Evolutionary conservation across 352 stramenopile species (phyloP).

Genomic region (Phytophthora gonapodyides): DNA sequence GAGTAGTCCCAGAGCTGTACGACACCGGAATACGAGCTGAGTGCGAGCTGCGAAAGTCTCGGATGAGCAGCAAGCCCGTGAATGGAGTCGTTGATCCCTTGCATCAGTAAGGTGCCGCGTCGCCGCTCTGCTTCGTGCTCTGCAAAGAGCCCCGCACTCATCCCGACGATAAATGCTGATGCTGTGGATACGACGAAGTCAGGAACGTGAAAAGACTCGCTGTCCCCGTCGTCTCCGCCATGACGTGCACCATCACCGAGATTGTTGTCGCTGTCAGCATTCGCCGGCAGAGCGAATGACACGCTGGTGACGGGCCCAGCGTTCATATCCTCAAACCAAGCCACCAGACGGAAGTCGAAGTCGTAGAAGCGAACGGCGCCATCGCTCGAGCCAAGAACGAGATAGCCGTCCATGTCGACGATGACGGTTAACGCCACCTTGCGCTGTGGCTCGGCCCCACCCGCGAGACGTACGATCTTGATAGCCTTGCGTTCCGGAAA

Average conservation of each 20-base stretch:
- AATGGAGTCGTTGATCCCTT: conserved; percentile 91
- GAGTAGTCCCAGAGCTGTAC: conserved; percentile 93
- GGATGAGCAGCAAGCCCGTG: conserved; percentile 81
- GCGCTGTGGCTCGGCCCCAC: conserved; percentile 51
- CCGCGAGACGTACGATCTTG: conserved; percentile 82
- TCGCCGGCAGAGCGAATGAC: conserved; percentile 66
- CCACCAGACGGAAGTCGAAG: conserved; percentile 91
- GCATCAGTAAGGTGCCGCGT: conserved; percentile 90
- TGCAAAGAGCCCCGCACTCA: conserved; percentile 81
- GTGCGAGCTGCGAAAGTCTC: conserved; percentile 65
- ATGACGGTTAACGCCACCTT: conserved; percentile 63
- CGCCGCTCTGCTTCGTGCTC: conserved; percentile 85
- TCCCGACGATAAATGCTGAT: conserved; percentile 87
- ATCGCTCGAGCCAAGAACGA: conserved; percentile 90
- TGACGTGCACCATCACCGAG: conserved; percentile 4
- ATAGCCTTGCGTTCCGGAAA: conserved; percentile 76
- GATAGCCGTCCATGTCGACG: conserved; percentile 86
- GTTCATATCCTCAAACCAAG: conserved; percentile 95
- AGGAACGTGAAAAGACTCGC: conserved; percentile 72
- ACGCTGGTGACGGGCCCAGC: conserved; percentile 88
- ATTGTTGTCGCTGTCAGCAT: conserved; percentile 29
- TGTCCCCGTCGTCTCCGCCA: conserved; percentile 27
- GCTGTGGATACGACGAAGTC: conserved; percentile 92
- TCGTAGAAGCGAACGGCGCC: conserved; percentile 94
- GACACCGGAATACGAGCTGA: conserved; percentile 83